phyloP scores from a whole-genome alignment of 108 stramenopile genomes.

The Conticribra weissflogii region DNA sequence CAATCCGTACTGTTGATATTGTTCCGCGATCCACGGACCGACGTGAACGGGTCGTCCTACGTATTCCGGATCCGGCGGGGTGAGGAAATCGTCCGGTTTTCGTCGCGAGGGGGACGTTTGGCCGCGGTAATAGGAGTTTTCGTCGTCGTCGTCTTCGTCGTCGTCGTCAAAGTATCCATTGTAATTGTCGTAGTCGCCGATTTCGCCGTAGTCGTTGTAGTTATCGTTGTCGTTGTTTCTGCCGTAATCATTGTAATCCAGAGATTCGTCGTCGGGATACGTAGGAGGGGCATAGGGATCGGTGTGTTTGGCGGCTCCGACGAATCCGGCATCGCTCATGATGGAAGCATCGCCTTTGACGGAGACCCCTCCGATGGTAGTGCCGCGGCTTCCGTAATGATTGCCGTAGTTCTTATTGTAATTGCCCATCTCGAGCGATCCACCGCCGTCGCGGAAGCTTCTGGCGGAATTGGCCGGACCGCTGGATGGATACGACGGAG shows the following conservation, averaged over 20 bases:
- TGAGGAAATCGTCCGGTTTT: background rate
- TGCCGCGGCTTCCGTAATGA: background rate
- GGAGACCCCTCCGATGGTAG: background rate
- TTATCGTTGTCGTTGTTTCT: constrained; percentile 1
- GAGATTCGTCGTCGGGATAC: background rate
- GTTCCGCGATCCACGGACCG: constrained; percentile 6
- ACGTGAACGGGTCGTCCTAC: background rate
- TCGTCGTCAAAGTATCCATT: background rate
- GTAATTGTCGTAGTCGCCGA: background rate
- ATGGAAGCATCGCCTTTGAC: constrained; percentile 33
- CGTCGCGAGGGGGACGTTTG: constrained; percentile 3
- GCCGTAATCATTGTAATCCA: background rate
- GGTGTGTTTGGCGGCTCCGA: background rate
- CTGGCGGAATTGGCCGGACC: no score
- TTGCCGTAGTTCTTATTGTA: background rate
- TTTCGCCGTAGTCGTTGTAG: background rate
- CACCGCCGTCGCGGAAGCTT: background rate
- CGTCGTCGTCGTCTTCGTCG: constrained; percentile 1
- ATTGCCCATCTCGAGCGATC: background rate
- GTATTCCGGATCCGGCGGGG: background rate
- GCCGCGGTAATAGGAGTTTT: background rate
- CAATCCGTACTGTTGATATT: constrained; percentile 25
- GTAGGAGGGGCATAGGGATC: background rate
- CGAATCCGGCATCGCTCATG: constrained; percentile 20
- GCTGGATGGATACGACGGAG: no score